Evolutionary conservation across 1,284 basidiomycete species (phyloP).

Genomic region (Leccinum variabile): DNA sequence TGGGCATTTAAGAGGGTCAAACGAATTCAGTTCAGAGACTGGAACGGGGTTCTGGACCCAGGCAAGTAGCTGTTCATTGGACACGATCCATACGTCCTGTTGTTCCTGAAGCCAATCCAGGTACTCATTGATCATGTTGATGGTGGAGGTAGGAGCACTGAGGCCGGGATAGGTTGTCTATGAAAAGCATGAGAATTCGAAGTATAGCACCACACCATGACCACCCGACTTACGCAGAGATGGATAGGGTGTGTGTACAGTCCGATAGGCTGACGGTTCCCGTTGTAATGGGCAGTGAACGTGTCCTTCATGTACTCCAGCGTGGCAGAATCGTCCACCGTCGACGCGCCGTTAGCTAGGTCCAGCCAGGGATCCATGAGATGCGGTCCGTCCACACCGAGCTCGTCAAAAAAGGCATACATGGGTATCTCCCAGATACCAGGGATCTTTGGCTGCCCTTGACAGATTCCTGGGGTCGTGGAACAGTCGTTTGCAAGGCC

Average conservation of each 20-base stretch:
- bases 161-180: slow-evolving; percentile 2
- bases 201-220: background rate
- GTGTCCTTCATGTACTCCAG: background rate
- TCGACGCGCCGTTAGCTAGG: background rate
- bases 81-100: slow-evolving; percentile 1
- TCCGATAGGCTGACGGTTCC: slow-evolving; percentile 6
- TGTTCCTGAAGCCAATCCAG: slow-evolving; percentile 4
- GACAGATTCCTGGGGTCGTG: slow-evolving; percentile 55
- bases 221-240: background rate
- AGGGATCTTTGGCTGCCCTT: slow-evolving; percentile 42
- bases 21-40: background rate
- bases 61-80: slow-evolving; percentile 1
- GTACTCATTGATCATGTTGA: slow-evolving; percentile 4
- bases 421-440: slow-evolving; percentile 9
- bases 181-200: background rate
- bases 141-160: background rate
- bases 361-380: slow-evolving; percentile 10
- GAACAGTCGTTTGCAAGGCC: slow-evolving; percentile 82
- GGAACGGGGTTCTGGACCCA: background rate
- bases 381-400: background rate
- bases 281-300: slow-evolving; percentile 1
- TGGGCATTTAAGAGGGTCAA: slow-evolving; percentile 2
- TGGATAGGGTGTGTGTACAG: slow-evolving; percentile 4
- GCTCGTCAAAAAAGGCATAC: slow-evolving; percentile 4
- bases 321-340: slow-evolving; percentile 2